Conservation (phyloP, 1,284 basidiomycete genomes). For the Apiotrichum mycotoxinovorans region DNA sequence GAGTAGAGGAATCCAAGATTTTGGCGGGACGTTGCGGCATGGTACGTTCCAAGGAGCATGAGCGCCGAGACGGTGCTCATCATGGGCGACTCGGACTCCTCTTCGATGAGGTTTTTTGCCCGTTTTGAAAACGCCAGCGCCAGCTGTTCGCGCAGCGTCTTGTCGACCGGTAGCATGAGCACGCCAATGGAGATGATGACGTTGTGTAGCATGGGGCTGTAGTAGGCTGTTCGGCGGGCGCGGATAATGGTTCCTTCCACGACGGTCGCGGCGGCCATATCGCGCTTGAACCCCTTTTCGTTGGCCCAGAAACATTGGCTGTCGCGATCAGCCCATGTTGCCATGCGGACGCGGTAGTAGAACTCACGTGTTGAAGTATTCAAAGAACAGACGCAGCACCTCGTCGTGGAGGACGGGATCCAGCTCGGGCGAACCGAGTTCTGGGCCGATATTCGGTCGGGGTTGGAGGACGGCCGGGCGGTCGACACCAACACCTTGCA, state of each 20-base stretch:
- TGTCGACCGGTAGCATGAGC: conserved; percentile 14
- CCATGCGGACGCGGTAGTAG: not conserved
- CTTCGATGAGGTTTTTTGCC: conserved; percentile 32
- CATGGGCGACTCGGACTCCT: conserved; percentile 34
- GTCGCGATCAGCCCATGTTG: conserved; percentile 1
- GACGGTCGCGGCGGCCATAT: conserved; percentile 9
- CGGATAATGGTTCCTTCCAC: conserved; percentile 14
- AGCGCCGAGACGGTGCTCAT: conserved; percentile 35
- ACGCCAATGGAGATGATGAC: conserved; percentile 60
- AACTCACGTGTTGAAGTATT: conserved; percentile 24
- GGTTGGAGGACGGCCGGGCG: conserved; percentile 9
- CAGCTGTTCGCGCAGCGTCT: conserved; percentile 9
- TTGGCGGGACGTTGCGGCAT: conserved; percentile 24
- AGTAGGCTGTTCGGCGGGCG: conserved; percentile 20
- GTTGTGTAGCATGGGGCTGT: conserved; percentile 60
- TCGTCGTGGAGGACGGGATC: conserved; percentile 19
- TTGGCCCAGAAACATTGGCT: conserved; percentile 28
- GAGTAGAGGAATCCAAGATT: conserved; percentile 28
- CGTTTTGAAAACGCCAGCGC: conserved; percentile 19
- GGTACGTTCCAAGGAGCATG: conserved; percentile 32
- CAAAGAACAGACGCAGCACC: conserved; percentile 26
- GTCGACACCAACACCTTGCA: not conserved
- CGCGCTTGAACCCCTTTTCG: conserved; percentile 22
- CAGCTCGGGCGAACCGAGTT: conserved; percentile 17
- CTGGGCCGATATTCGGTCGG: not conserved